phyloP scores from a whole-genome alignment of 2,329 filamentous ascomycete species.

The Trichoderma brevicompactum region DNA sequence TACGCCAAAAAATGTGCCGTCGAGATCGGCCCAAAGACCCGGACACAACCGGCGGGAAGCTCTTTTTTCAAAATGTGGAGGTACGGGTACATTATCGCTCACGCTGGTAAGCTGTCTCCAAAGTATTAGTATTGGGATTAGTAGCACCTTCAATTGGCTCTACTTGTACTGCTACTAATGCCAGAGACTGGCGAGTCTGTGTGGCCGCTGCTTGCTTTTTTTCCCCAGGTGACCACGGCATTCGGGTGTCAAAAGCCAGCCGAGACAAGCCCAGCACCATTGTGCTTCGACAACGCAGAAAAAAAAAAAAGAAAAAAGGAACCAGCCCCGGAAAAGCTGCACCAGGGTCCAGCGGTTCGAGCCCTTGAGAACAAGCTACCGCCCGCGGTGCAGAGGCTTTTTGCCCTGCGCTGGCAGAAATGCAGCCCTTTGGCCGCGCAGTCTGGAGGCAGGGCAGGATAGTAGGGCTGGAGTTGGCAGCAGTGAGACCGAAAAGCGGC shows the following conservation, averaged over 20 bases:
- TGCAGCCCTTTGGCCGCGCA: slow-evolving; percentile 44
- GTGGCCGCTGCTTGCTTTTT: neutral
- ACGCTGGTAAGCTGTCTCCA: neutral
- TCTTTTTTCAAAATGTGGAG: slow-evolving; percentile 2
- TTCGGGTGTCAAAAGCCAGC: slow-evolving; percentile 21
- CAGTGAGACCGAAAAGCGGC: slow-evolving; percentile 16
- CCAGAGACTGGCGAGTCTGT: neutral
- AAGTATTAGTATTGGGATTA: neutral
- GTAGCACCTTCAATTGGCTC: neutral
- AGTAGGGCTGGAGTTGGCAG: slow-evolving; percentile 33
- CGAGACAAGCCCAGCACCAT: slow-evolving; percentile 15
- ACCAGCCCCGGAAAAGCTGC: slow-evolving; percentile 1
- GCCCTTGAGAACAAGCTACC: slow-evolving; percentile 1
- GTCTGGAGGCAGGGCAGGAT: slow-evolving; percentile 39
- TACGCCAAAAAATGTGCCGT: slow-evolving; percentile 15
- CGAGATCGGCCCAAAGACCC: slow-evolving; percentile 28
- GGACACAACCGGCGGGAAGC: slow-evolving; percentile 20
- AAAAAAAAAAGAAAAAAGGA: slow-evolving; percentile 2
- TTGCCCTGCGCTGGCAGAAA: slow-evolving; percentile 35
- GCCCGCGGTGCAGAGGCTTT: slow-evolving; percentile 26
- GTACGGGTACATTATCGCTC: too few species aligned
- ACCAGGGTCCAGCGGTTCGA: slow-evolving; percentile 16
- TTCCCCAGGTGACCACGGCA: neutral
- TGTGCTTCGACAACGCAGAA: neutral
- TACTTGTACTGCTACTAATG: neutral